Base-by-base conservation (phyloP, 2,329 filamentous ascomycete species). In the Coniochaeta sp. region DNA sequence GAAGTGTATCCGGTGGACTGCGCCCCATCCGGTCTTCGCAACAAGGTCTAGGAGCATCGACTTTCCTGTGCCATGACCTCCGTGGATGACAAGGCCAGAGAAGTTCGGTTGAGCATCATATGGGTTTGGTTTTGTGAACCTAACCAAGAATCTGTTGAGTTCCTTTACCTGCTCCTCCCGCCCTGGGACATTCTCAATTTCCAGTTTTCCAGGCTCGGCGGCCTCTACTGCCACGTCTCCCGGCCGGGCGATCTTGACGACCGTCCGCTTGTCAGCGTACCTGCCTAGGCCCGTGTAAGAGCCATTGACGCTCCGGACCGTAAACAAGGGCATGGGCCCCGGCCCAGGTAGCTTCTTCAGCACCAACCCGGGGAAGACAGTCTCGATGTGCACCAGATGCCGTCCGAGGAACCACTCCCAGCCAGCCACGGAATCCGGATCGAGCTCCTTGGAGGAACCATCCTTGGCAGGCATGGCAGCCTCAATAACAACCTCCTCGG, bases 61-160 rank as follows among this genome's bases (percentile, higher is more conserved):
- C 75, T 97, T 97, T 26, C 93, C 93, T 0, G 90, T 96, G 12
- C 93, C 93, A 63, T 85, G 84, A 19, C 90, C 87, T 16, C 93
- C 93, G 70, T 96, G 88, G 5, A 97, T 78, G 26, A 95, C 80
- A 38, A 95, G 81, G 0, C 85, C 86, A 58, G 82, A 54, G 74
- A 67, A 69, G 71, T 67, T 67, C 5, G 57, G 62, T 28, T 43
- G 60, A 8, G 38, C 36, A 24, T 55, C 36, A 28, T 62, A 61
- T 2, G 67, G 68, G 0, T 68, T 76, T 2, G 73, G 63, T 3
- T 71, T 69, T 54, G 78, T 79, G 65, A 89, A 88, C 61, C 79
- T 77, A 26, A 72, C 70, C 26, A 96, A 79, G 58, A 87, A 85
- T 40, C 78, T 71, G 70, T 96, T 93, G 63, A 96, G 81, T 58